Evolutionary conservation across 495 filamentous ascomycete species (phyloP), one percentile per base, ranked within the genome.

Genomic region (Penicillium bovifimosum): DNA sequence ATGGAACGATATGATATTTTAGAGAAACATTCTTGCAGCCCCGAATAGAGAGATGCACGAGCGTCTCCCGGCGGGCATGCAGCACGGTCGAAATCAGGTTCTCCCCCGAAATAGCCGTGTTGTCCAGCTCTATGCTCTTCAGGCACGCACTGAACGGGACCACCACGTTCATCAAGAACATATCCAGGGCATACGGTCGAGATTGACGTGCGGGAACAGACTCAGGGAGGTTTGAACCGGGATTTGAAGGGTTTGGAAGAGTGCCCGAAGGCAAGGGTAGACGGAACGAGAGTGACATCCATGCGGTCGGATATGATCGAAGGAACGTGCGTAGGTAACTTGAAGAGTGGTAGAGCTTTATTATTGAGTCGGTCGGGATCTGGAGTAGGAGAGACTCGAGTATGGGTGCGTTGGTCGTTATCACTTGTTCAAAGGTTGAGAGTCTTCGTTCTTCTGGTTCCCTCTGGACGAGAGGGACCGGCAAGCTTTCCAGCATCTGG

Each of bases 11-110:
- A 48, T 84, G 80, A 55, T 84, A 84, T 62, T 84, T 84, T 41
- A 84, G 68, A 14, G 80, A 83, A 28, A 84, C 81, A 64, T 84
- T 81, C 63, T 84, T 83, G 73, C 81, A 84, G 7, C 80, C 81
- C 8, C 81, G 75, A 32, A 83, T 76, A 5, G 80, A 84, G 16
- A 84, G 69, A 54, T 84, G 80, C 56, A 80, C 73, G 46, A 84
- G 55, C 0, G 76, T 79, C 44, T 76, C 72, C 26, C 74, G 68
- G 29, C 78, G 73, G n/a, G 75, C 67, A 42, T 77, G 69, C 41
- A 83, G 61, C 20, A 84, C 76, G 3, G 66, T 79, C 29, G 73
- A 74, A 10, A 75, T 76, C 27, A 84, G 69, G 32, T 76, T 76
- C 50, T 76, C 72, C 3, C 81, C 80, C 18, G 76, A 78, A 20